Base-by-base conservation (phyloP, 306 rosid genomes). In the Dalbergia cultrata region DNA sequence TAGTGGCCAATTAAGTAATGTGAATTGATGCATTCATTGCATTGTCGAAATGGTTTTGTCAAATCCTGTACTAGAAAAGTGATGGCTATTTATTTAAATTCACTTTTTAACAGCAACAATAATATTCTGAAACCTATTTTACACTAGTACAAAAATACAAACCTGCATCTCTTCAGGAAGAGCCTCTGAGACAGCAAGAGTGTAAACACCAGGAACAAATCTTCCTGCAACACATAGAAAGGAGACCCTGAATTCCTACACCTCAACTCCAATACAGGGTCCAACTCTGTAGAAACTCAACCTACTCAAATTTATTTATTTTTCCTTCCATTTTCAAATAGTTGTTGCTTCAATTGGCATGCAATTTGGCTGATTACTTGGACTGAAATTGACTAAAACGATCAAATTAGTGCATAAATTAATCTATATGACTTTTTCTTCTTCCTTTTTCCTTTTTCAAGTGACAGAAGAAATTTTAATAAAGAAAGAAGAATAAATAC, bases 121-220 rank as follows among this genome's bases (percentile, higher is more conserved):
- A 56, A 53, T 45, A 76, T 60, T 58, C 13, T 63, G 41, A 44
- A 9, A 70, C 64, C 69, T 45, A 17, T 19, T 44, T 44, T 74
- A 37, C 8, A 79, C 45, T 53, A 43, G 50, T 6, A n/a, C 31
- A 54, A 70, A 72, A 72, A 43, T 43, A 79, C 82, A 41, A 80
- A 94, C 98, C 98, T 94, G 95, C 90, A 95, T 78, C 66, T 95
- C 99, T 83, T 95, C 99, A 0, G 97, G 91, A 72, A 95, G 97
- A 77, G 94, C 91, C 92, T 95, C 99, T 7, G 99, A 95, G 85
- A 95, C 97, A 47, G 99, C 97, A 69, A 95, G 99, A 72, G 99
- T 91, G 85, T 95, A 95, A 79, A 92, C 92, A 33, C 99, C 97
- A 61, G 97, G 97, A 76, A 75, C 97, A 76, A 86, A 93, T 77